Conservation (phyloP, 129 eudicot species). For the Sambucus nigra region DNA sequence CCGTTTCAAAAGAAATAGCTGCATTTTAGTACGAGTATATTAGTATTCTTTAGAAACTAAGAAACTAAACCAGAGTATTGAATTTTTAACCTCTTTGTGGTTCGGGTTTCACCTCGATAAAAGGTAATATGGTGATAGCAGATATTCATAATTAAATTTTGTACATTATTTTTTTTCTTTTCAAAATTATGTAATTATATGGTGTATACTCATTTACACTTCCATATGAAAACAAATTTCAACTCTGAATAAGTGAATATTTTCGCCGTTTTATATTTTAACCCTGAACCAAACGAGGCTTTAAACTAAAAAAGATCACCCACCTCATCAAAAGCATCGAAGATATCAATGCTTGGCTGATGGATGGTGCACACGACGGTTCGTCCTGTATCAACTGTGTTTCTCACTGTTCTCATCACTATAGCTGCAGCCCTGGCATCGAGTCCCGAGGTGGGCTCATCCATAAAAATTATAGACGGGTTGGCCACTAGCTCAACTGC, state of each 20-base stretch:
- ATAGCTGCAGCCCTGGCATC: conserved; percentile 98
- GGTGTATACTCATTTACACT: no score
- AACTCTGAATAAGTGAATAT: no score
- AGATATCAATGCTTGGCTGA: conserved; percentile 92
- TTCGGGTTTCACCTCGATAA: no score
- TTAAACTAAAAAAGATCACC: not conserved
- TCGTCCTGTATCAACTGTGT: conserved; percentile 88
- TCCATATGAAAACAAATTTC: no score
- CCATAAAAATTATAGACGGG: conserved; percentile 93
- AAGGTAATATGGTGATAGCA: no score
- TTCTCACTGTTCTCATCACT: conserved; percentile 90
- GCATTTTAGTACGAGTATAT: conserved; percentile 8
- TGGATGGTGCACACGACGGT: conserved; percentile 94
- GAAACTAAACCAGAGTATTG: not conserved
- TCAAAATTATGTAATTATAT: no score
- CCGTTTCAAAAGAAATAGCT: conserved; percentile 70
- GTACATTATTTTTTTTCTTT: no score
- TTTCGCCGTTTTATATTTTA: no score
- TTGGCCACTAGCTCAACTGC: conserved; percentile 93
- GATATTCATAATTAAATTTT: no score
- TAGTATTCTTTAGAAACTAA: not conserved
- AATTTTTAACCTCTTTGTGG: not conserved
- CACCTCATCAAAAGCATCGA: conserved; percentile 92
- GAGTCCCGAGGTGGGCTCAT: conserved; percentile 94
- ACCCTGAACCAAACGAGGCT: no score